phyloP scores from a whole-genome alignment of 225 moss, liverwort and hornwort species.

The Bryoerythrophyllum caledonicum region DNA sequence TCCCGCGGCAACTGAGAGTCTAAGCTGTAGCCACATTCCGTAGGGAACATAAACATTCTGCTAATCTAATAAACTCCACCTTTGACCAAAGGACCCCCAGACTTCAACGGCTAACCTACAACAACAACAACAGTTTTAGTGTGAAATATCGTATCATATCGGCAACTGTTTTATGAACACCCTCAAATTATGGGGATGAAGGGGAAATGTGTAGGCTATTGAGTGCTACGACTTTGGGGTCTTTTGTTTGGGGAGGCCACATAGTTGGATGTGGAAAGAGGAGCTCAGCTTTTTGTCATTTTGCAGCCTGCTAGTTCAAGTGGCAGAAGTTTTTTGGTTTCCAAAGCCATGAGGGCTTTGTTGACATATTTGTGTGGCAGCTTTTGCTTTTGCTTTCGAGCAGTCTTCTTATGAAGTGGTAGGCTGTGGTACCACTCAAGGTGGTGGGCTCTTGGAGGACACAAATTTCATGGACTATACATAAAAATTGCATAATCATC shows the following conservation, averaged over 20 bases:
- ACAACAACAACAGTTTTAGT: not conserved
- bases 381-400: constrained; percentile 19
- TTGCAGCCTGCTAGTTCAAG: not conserved
- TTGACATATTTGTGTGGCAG: constrained; percentile 8
- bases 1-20: not conserved
- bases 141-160: too few relatives aligned
- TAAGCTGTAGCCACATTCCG: not conserved
- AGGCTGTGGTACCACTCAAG: too few relatives aligned
- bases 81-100: not conserved
- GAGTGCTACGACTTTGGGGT: not conserved
- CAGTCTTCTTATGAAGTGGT: not conserved
- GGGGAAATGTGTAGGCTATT: not conserved
- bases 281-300: not conserved
- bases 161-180: not conserved
- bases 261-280: not conserved
- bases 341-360: constrained; percentile 10
- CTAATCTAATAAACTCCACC: not conserved
- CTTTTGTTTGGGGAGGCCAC: not conserved
- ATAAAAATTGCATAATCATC: not conserved
- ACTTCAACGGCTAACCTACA: not conserved
- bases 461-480: not conserved
- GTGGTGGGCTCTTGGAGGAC: not conserved
- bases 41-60: not conserved
- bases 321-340: not conserved
- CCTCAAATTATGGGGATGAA: not conserved